These are phyloP conservation scores for Plasmodium sp. DNA, from an alignment of 169 alveolate species.

Conservation along the genomic window DNA sequence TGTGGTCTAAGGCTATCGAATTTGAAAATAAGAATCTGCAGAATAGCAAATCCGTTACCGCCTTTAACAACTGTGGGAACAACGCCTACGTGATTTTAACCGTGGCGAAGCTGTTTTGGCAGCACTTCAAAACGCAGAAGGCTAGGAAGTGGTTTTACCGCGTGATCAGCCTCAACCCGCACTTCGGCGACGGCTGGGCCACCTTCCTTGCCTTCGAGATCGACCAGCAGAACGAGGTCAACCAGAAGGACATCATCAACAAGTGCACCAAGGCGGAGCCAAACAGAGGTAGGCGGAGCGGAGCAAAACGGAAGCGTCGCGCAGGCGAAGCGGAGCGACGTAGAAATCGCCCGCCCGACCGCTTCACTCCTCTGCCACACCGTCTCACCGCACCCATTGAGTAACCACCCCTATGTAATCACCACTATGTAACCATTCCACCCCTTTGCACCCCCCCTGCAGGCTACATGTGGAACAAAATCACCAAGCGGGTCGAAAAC, in stretches of 20 bases:
- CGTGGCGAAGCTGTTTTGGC: constrained; percentile 94
- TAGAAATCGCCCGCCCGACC: not conserved
- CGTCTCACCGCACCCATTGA: not conserved
- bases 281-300: constrained; percentile 76
- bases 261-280: constrained; percentile 88
- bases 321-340: too few species aligned
- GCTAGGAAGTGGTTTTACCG: constrained; percentile 97
- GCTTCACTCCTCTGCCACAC: not conserved
- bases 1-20: constrained; percentile 95
- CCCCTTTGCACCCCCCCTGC: not conserved
- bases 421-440: too few species aligned
- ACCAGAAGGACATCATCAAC: constrained; percentile 84
- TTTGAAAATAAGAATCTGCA: constrained; percentile 84
- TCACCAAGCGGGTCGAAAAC: constrained; percentile 83
- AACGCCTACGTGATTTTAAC: constrained; percentile 94
- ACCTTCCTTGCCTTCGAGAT: constrained; percentile 93
- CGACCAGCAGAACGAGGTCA: constrained; percentile 87
- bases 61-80: constrained; percentile 94
- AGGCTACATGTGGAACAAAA: constrained; percentile 88
- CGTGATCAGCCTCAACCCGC: constrained; percentile 91
- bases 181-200: constrained; percentile 97
- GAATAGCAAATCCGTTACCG: constrained; percentile 92
- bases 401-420: not conserved
- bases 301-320: not conserved
- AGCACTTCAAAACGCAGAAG: constrained; percentile 92